These are phyloP conservation scores for Andrographis paniculata DNA, from an alignment of 305 asterid species.

Conservation along the genomic window DNA sequence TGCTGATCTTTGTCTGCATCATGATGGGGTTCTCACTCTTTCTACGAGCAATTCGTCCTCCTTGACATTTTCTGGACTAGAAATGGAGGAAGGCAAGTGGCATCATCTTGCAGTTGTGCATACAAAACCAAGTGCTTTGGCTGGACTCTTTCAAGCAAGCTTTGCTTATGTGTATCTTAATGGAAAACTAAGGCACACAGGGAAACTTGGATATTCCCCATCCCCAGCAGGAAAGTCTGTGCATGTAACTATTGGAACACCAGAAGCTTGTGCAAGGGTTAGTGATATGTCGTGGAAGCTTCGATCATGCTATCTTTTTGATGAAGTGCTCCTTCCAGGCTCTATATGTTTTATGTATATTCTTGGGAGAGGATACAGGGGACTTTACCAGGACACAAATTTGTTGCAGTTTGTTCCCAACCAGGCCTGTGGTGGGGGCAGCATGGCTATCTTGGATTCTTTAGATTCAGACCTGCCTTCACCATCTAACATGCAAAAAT, in stretches of 20 bases:
- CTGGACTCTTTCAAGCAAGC: conserved; percentile 96
- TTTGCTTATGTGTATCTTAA: conserved; percentile 89
- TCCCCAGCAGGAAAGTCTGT: conserved; percentile 93
- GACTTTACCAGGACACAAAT: conserved; percentile 90
- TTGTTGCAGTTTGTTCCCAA: conserved; percentile 88
- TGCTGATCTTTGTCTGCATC: conserved; percentile 84
- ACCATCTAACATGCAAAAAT: conserved; percentile 57
- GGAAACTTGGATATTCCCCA: conserved; percentile 95
- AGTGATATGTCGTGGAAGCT: conserved; percentile 90
- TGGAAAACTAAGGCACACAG: conserved; percentile 91
- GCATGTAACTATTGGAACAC: conserved; percentile 93
- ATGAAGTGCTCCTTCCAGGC: conserved; percentile 96
- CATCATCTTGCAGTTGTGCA: conserved; percentile 98
- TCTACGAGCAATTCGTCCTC: conserved; percentile 94
- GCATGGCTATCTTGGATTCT: conserved; percentile 98
- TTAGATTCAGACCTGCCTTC: conserved; percentile 71
- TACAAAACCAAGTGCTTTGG: conserved; percentile 99
- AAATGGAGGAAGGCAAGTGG: conserved; percentile 97
- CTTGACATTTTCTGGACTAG: conserved; percentile 81
- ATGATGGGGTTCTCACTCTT: conserved; percentile 84
- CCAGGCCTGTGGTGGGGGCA: conserved; percentile 99
- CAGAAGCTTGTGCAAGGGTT: conserved; percentile 64
- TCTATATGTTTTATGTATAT: conserved; percentile 96
- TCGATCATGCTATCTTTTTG: conserved; percentile 95
- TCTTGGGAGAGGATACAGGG: conserved; percentile 96